phyloP scores from a whole-genome alignment of 2,329 filamentous ascomycete genomes.

The Paecilomyces formosus region DNA sequence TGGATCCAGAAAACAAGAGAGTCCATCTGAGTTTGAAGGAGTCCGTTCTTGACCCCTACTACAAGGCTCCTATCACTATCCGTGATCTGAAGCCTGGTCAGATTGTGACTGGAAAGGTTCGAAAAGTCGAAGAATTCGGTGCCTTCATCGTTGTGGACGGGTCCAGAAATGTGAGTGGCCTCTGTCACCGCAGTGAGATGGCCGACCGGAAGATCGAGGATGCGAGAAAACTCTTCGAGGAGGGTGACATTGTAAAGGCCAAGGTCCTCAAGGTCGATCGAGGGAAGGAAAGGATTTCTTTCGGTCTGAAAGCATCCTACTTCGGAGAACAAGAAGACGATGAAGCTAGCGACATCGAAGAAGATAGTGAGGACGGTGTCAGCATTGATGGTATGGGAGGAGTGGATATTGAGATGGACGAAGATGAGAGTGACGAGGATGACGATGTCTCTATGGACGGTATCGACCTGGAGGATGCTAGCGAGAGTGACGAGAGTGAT shows the following conservation, averaged over 20 bases:
- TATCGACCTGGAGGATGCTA: slow-evolving; percentile 37
- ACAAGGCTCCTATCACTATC: slow-evolving; percentile 64
- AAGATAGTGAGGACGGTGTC: slow-evolving; percentile 14
- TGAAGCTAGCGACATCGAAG: slow-evolving; percentile 38
- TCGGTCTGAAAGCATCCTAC: slow-evolving; percentile 88
- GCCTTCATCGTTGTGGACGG: slow-evolving; percentile 88
- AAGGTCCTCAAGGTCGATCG: slow-evolving; percentile 72
- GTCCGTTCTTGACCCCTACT: slow-evolving; percentile 74
- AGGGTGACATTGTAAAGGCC: slow-evolving; percentile 90
- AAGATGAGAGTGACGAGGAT: slow-evolving; percentile 29
- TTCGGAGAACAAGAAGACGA: slow-evolving; percentile 58
- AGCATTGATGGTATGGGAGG: slow-evolving; percentile 23
- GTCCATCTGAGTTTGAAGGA: slow-evolving; percentile 81
- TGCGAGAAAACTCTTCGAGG: slow-evolving; percentile 80
- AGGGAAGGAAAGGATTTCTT: slow-evolving; percentile 70
- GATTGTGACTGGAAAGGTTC: slow-evolving; percentile 78
- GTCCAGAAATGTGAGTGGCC: slow-evolving; percentile 79
- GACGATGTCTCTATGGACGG: slow-evolving; percentile 32
- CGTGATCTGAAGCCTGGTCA: slow-evolving; percentile 73
- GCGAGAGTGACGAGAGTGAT: slow-evolving; percentile 25
- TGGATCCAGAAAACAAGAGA: slow-evolving; percentile 62
- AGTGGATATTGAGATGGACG: slow-evolving; percentile 19
- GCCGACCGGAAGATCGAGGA: slow-evolving; percentile 76
- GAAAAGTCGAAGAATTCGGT: slow-evolving; percentile 91
- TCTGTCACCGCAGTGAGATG: slow-evolving; percentile 90